These are phyloP conservation scores for Mrakia frigida DNA, from an alignment of 768 basidiomycete species.

Conservation along the genomic window DNA sequence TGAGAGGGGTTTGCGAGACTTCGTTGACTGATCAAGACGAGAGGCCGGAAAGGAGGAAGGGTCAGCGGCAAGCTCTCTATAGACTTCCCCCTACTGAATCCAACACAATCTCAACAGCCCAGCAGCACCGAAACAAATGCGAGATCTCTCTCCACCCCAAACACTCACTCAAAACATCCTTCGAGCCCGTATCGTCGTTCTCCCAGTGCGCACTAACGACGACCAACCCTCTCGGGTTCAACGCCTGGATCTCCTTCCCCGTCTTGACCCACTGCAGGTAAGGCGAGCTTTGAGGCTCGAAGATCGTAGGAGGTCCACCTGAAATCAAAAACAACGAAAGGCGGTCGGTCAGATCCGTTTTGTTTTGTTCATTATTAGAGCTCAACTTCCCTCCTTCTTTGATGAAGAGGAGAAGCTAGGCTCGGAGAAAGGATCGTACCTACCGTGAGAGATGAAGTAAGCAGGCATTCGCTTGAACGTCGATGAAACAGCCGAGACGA, in stretches of 20 bases:
- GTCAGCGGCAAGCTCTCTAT: not conserved
- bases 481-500: not conserved
- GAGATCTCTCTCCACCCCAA: no score
- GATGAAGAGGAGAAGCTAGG: not conserved
- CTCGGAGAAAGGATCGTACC: not conserved
- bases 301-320: slow-evolving; percentile 29
- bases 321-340: not conserved
- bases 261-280: slow-evolving; percentile 22
- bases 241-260: slow-evolving; percentile 9
- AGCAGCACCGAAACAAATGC: no score
- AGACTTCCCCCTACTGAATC: no score
- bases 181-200: slow-evolving; percentile 4
- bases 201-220: slow-evolving; percentile 27
- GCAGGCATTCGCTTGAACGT: slow-evolving; percentile 4
- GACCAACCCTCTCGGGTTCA: slow-evolving; percentile 21
- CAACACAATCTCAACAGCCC: no score
- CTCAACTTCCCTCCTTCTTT: not conserved
- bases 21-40: slow-evolving; percentile 5
- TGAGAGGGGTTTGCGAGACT: not conserved
- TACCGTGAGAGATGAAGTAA: slow-evolving; percentile 26
- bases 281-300: slow-evolving; percentile 8
- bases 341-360: not conserved
- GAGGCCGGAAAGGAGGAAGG: not conserved
- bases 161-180: not conserved
- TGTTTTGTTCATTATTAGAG: no score